A percentile compares a stretch with the other conserved stretches of the same genome.
phyloP scores from a whole-genome alignment of 2,329 filamentous ascomycete species.

The Neofusicoccum sp. region DNA sequence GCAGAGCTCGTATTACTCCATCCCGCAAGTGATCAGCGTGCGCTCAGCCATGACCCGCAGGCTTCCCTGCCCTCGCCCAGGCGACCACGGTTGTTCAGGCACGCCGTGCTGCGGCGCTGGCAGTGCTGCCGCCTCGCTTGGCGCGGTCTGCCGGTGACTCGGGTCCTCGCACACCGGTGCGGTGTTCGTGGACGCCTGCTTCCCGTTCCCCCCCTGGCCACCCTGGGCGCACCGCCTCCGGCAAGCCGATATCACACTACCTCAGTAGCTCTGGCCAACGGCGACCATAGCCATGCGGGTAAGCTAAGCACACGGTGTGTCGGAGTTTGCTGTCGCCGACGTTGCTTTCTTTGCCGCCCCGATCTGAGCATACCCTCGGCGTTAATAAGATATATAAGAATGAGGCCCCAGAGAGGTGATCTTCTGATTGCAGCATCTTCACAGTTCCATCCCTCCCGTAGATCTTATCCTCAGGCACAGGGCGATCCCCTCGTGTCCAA shows the following conservation, averaged over 20 bases:
- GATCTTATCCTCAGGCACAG: background rate
- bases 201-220: slow-evolving; percentile 3
- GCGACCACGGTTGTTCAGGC: background rate
- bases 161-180: background rate
- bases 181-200: background rate
- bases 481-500: background rate
- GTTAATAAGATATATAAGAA: slow-evolving; percentile 7
- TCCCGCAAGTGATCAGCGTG: slow-evolving; percentile 3
- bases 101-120: background rate
- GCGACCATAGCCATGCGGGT: background rate
- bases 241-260: slow-evolving; percentile 14
- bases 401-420: background rate
- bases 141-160: background rate
- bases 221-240: background rate
- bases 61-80: background rate
- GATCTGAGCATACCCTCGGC: slow-evolving; percentile 8
- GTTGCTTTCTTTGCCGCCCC: background rate
- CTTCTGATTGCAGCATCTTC: background rate
- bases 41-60: background rate
- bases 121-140: background rate
- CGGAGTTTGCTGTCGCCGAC: background rate
- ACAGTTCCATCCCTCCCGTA: background rate
- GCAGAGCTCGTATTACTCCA: background rate
- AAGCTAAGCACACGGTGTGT: slow-evolving; percentile 12
- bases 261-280: background rate